A percentile compares a stretch with the other conserved stretches of the same genome.
phyloP scores from a whole-genome alignment of 2,329 filamentous ascomycete species.

The Fusarium paranaense region DNA sequence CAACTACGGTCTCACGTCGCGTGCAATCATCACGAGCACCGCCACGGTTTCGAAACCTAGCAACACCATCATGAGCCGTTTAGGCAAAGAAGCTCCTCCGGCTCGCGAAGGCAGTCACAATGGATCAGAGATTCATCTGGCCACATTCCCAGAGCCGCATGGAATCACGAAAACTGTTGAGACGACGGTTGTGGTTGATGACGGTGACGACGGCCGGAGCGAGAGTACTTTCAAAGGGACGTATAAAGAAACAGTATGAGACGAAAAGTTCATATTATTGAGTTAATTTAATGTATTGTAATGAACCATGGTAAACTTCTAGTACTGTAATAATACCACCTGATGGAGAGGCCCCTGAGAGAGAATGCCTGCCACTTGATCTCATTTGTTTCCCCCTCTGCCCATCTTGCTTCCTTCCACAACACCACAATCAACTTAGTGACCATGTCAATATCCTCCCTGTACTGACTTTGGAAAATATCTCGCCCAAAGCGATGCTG shows the following conservation, averaged over 20 bases:
- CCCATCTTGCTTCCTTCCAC: not conserved
- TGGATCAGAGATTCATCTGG: conserved; percentile 25
- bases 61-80: conserved; percentile 5
- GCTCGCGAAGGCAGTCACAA: not conserved
- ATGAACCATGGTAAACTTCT: not conserved
- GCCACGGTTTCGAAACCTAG: not conserved
- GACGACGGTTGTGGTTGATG: conserved; percentile 25
- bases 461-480: not conserved
- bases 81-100: conserved; percentile 9
- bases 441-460: not conserved
- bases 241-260: not conserved
- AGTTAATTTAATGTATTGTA: not conserved
- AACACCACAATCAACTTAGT: not conserved
- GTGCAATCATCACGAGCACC: conserved; percentile 13
- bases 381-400: not conserved
- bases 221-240: not conserved
- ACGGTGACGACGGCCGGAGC: conserved; percentile 11
- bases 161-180: conserved; percentile 32
- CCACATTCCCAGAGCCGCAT: conserved; percentile 11
- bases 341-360: not conserved
- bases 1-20: conserved; percentile 17
- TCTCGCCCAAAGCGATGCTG: not conserved
- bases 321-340: not conserved
- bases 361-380: not conserved
- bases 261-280: not conserved